A percentile compares a stretch with the other conserved stretches of the same genome.
Evolutionary conservation across 768 basidiomycete species (phyloP).

Genomic region (Tulasnella sp.): DNA sequence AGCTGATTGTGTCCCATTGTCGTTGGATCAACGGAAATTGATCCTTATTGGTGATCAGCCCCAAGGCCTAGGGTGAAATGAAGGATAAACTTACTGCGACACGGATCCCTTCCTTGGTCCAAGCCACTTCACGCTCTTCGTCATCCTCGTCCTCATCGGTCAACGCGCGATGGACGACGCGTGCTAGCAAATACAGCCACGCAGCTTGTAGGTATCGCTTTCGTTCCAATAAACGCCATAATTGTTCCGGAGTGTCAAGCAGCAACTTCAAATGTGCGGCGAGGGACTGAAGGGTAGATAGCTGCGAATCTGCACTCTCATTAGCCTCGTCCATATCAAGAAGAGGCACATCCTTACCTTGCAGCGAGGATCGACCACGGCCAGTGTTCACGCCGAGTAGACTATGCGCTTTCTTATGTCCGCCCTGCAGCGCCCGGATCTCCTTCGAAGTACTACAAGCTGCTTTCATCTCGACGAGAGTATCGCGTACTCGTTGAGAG

Average conservation of each 20-base stretch:
- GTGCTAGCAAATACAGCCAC: conserved; percentile 74
- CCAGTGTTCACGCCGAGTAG: conserved; percentile 19
- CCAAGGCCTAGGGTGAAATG: not conserved
- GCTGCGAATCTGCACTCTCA: conserved; percentile 43
- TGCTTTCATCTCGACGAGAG: conserved; percentile 48
- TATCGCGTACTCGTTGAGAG: conserved; percentile 48
- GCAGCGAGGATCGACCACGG: conserved; percentile 26
- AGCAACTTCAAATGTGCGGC: conserved; percentile 87
- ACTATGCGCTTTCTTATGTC: conserved; percentile 3
- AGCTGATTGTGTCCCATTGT: conserved; percentile 84
- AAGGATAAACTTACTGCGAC: conserved; percentile 37
- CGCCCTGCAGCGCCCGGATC: not conserved
- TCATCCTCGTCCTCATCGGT: conserved; percentile 51
- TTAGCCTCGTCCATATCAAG: not conserved
- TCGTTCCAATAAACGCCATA: conserved; percentile 77
- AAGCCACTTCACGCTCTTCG: conserved; percentile 42
- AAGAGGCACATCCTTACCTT: conserved; percentile 5
- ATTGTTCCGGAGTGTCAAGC: conserved; percentile 79
- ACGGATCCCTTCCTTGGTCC: conserved; percentile 41
- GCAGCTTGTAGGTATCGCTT: conserved; percentile 71
- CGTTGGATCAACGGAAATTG: conserved; percentile 82
- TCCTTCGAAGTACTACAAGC: conserved; percentile 22
- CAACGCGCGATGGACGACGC: conserved; percentile 71
- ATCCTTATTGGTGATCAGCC: conserved; percentile 35
- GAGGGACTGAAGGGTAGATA: conserved; percentile 56